phyloP scores from a whole-genome alignment of 345 rosid genomes.

The Jatropha curcas region DNA sequence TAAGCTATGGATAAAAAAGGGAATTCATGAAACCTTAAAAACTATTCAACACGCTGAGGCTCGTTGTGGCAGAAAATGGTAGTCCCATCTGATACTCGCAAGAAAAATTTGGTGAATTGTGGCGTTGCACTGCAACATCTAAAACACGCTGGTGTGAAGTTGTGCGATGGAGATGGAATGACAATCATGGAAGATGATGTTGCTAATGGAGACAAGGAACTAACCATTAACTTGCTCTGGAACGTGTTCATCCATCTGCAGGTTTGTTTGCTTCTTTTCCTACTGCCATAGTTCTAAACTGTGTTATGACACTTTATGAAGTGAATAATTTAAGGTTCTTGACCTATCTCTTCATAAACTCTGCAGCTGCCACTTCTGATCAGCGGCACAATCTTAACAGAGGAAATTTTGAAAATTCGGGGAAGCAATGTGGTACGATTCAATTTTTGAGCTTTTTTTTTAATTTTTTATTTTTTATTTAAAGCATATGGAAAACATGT shows the following conservation, averaged over 20 bases:
- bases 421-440: slow-evolving; percentile 55
- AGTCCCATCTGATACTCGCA: slow-evolving; percentile 69
- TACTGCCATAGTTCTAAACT: not conserved
- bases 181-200: slow-evolving; percentile 64
- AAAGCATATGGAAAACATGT: not conserved
- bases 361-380: slow-evolving; percentile 81
- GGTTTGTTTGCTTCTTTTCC: slow-evolving; percentile 40
- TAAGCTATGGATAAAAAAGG: not conserved
- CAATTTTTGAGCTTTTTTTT: slow-evolving; percentile 16
- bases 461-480: not conserved
- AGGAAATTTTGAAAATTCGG: slow-evolving; percentile 59
- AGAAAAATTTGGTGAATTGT: slow-evolving; percentile 72
- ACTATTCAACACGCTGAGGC: slow-evolving; percentile 11
- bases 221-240: slow-evolving; percentile 81
- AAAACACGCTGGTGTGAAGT: slow-evolving; percentile 53
- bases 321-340: slow-evolving; percentile 5
- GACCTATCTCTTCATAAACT: slow-evolving; percentile 13
- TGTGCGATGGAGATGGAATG: slow-evolving; percentile 75
- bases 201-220: slow-evolving; percentile 79
- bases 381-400: slow-evolving; percentile 46
- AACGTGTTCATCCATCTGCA: slow-evolving; percentile 84
- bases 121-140: slow-evolving; percentile 66
- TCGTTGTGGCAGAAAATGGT: slow-evolving; percentile 61
- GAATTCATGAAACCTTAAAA: not conserved
- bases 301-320: not conserved